Percentiles rank a stretch among this genome's conserved stretches.
phyloP scores from a whole-genome alignment of 2,329 filamentous ascomycete species.

The Pyrenophora teres region DNA sequence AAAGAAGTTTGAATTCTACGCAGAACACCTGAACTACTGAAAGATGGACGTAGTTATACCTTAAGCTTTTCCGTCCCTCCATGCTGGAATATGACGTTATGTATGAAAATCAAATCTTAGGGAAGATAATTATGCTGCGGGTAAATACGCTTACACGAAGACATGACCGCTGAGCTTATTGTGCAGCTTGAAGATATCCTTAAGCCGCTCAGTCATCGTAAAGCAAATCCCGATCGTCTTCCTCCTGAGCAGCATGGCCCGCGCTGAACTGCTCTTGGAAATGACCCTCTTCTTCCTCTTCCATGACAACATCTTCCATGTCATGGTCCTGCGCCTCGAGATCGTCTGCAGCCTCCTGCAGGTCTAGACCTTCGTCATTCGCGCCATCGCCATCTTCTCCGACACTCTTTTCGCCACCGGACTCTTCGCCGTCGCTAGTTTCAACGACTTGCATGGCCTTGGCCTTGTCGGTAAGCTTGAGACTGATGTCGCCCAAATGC shows the following conservation, averaged over 20 bases:
- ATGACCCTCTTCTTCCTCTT: slow-evolving; percentile 17
- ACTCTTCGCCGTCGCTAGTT: slow-evolving; percentile 13
- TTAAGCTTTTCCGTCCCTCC: too few species aligned
- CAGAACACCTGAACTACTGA: too few species aligned
- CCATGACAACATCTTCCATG: slow-evolving; percentile 3
- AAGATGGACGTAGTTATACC: too few species aligned
- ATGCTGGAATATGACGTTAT: too few species aligned
- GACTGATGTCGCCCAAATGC: slow-evolving; percentile 48
- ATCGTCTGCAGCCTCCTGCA: background rate
- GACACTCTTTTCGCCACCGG: background rate
- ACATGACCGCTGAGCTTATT: too few species aligned
- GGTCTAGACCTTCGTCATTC: background rate
- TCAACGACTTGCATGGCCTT: slow-evolving; percentile 22
- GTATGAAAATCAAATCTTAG: too few species aligned
- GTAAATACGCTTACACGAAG: too few species aligned
- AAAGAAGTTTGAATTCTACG: too few species aligned
- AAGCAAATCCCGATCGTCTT: slow-evolving; percentile 27
- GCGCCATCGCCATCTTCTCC: background rate
- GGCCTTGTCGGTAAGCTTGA: slow-evolving; percentile 31
- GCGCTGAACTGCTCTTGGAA: slow-evolving; percentile 36
- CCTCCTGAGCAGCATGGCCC: slow-evolving; percentile 12
- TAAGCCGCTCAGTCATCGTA: slow-evolving; percentile 25
- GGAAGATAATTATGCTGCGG: too few species aligned
- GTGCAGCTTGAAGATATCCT: background rate
- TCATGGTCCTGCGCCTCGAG: slow-evolving; percentile 3